These are phyloP conservation scores for Lactuca sativa DNA, from an alignment of 129 eudicot species.

Conservation along the genomic window DNA sequence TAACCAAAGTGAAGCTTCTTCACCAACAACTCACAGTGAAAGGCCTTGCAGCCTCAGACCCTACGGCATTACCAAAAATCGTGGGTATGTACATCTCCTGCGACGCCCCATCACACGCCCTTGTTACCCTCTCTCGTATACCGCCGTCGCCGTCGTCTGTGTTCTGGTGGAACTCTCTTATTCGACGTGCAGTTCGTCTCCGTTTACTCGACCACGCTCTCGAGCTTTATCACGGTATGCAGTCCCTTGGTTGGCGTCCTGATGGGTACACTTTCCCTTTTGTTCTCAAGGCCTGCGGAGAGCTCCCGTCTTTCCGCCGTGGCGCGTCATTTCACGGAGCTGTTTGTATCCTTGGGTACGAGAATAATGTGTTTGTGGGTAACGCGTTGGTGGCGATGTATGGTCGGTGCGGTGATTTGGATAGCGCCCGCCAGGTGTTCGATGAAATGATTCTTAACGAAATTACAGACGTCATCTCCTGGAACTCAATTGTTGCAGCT, in stretches of 20 bases:
- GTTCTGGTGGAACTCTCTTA: conserved; percentile 59
- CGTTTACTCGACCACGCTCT: conserved; percentile 26
- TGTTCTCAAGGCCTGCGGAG: conserved; percentile 68
- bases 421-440: conserved; percentile 56
- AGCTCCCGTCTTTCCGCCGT: conserved; percentile 16
- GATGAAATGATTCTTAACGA: conserved; percentile 51
- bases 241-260: conserved; percentile 45
- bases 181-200: conserved; percentile 32
- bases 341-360: conserved; percentile 40
- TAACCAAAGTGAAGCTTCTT: conserved; percentile 28
- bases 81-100: conserved; percentile 35
- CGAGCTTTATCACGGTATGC: conserved; percentile 43
- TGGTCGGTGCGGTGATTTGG: conserved; percentile 50
- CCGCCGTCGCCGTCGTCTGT: conserved; percentile 41
- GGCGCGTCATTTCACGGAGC: conserved; percentile 51
- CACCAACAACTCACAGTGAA: conserved; percentile 50
- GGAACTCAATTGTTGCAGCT: conserved; percentile 70
- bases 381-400: conserved; percentile 69
- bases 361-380: conserved; percentile 59
- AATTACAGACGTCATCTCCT: conserved; percentile 54
- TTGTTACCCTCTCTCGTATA: conserved; percentile 39
- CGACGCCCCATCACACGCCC: conserved; percentile 37
- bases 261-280: conserved; percentile 71
- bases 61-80: conserved; percentile 8
- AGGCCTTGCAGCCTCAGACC: conserved; percentile 34